These are phyloP conservation scores for Mycena albidolilacea DNA, from an alignment of 768 basidiomycete species.

Conservation along the genomic window DNA sequence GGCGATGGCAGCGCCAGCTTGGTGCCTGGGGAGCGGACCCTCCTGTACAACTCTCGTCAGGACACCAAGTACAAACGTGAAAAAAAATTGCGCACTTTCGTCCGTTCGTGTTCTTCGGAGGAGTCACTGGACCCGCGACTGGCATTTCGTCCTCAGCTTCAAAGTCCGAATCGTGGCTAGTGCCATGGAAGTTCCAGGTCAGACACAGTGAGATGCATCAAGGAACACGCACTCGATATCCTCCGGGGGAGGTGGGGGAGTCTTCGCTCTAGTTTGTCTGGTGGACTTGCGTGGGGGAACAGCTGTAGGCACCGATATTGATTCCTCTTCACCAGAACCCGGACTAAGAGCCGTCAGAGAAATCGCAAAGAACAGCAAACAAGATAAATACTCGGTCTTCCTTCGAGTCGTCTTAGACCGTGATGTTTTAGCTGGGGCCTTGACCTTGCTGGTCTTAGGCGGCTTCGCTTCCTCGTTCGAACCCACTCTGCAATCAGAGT, in stretches of 20 bases:
- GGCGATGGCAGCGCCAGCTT: conserved; percentile 34
- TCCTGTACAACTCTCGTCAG: conserved; percentile 3
- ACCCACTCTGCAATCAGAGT: not conserved
- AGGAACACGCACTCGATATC: conserved; percentile 15
- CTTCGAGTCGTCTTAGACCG: not conserved
- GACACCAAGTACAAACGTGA: not conserved
- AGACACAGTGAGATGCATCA: not conserved
- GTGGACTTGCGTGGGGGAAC: not conserved
- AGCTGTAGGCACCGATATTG: not conserved
- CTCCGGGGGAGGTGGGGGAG: conserved; percentile 3
- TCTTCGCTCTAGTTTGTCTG: not conserved
- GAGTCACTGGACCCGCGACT: conserved; percentile 22
- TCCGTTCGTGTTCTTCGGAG: conserved; percentile 29
- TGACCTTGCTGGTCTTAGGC: conserved; percentile 14
- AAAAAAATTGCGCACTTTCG: conserved; percentile 25
- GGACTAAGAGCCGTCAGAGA: not conserved
- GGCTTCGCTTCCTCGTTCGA: not conserved
- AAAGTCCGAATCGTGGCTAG: conserved; percentile 5
- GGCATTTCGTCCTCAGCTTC: conserved; percentile 23
- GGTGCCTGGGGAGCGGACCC: conserved; percentile 31
- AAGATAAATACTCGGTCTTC: conserved; percentile 8
- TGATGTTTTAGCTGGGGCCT: conserved; percentile 5
- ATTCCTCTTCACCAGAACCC: not conserved
- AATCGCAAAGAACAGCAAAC: not conserved
- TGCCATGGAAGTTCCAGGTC: not conserved